phyloP scores from a whole-genome alignment of 2,329 filamentous ascomycete species.

The Samsoniella hepiali region DNA sequence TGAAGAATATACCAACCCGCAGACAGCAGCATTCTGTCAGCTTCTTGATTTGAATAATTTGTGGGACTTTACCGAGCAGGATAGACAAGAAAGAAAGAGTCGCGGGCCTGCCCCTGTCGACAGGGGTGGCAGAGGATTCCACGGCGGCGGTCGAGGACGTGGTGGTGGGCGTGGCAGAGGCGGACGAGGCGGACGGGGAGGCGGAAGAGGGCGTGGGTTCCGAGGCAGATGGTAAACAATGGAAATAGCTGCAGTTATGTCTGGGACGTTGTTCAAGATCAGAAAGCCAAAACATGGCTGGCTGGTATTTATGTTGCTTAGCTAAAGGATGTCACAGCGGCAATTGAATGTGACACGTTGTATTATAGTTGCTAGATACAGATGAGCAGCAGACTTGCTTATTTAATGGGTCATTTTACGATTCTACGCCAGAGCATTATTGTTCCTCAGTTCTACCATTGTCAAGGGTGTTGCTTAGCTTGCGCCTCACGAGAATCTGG shows the following conservation, averaged over 20 bases:
- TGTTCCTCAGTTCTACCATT: too few species aligned
- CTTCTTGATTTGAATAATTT: conserved; percentile 74
- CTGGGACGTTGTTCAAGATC: neutral
- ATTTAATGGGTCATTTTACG: too few species aligned
- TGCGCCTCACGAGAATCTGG: too few species aligned
- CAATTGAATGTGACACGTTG: neutral
- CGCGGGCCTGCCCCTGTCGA: conserved; percentile 51
- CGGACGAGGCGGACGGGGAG: conserved; percentile 11
- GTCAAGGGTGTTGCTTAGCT: too few species aligned
- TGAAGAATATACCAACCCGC: conserved; percentile 79
- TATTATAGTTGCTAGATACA: neutral
- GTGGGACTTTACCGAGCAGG: conserved; percentile 69
- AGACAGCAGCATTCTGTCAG: conserved; percentile 78
- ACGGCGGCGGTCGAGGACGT: conserved; percentile 36
- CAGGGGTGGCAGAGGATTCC: conserved; percentile 35
- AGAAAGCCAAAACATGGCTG: neutral
- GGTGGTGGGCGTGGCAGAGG: conserved; percentile 29
- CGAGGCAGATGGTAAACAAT: neutral
- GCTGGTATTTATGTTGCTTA: neutral
- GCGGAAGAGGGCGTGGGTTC: conserved; percentile 6
- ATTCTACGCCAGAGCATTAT: too few species aligned
- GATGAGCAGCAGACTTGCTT: too few species aligned
- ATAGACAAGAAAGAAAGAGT: conserved; percentile 58
- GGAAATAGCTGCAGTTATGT: neutral
- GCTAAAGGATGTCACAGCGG: neutral